phyloP scores from a whole-genome alignment of 2,329 filamentous ascomycete genomes.

The Claviceps citrina region DNA sequence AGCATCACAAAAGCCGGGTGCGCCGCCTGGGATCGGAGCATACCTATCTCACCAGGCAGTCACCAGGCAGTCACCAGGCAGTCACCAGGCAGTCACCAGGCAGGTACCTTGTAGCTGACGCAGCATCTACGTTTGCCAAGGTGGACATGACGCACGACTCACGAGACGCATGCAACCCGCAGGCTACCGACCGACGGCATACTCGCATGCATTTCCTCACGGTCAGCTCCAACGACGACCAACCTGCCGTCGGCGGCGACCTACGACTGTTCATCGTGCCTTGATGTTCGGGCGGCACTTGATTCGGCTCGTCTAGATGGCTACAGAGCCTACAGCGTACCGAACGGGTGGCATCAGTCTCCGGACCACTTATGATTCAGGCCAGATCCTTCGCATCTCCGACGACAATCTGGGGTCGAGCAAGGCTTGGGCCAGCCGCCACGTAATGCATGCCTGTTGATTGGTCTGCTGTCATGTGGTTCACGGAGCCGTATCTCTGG shows the following conservation, averaged over 20 bases:
- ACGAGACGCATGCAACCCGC: background rate
- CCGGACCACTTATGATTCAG: background rate
- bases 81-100: too few species aligned
- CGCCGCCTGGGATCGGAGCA: too few species aligned
- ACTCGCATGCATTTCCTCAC: background rate
- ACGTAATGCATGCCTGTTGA: constrained; percentile 6
- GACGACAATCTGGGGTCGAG: constrained; percentile 1
- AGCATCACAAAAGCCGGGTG: too few species aligned
- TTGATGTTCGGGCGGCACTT: background rate
- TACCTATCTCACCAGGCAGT: too few species aligned
- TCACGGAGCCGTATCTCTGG: constrained; percentile 2
- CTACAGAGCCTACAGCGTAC: too few species aligned
- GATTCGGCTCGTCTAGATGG: background rate
- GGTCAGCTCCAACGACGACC: background rate
- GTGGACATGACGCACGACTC: background rate
- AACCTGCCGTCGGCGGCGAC: background rate
- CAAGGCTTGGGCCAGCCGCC: background rate
- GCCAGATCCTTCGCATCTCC: constrained; percentile 1
- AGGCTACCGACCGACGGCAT: background rate
- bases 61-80: too few species aligned
- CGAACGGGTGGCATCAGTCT: too few species aligned
- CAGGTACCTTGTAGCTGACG: too few species aligned
- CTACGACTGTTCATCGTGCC: too few species aligned
- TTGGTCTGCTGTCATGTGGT: constrained; percentile 7
- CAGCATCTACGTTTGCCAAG: too few species aligned